Evolutionary conservation across 305 asterid genomes (phyloP), one percentile per base, ranked within the genome.

Genomic region (Fraxinus velutina): DNA sequence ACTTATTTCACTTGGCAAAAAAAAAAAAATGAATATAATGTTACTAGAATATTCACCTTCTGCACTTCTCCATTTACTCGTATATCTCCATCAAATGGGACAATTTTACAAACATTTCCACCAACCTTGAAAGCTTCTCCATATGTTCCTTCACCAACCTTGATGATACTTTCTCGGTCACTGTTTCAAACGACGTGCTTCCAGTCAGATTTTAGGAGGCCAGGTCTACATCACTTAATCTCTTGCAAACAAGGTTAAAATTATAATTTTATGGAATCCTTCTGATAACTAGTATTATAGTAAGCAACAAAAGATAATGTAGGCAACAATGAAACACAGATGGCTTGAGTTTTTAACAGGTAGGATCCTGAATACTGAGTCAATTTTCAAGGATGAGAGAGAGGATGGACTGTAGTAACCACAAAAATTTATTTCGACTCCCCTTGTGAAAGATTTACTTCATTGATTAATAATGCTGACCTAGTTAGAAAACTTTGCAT

Each of bases 101-200:
- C 99, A 84, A 96, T 93, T 86, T 96, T 96, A 85, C 96, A 93
- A 29, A 96, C 99, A 75, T 84, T 83, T 73, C 87, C 85, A 0
- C 97, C 97, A 76, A 91, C 94, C 88, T 88, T 96, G 86, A 90
- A 96, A 75, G 98, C 99, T 92, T 96, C 99, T 64, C 99, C 99
- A 77, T 73, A 96, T 50, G 99, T 96, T 55, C 98, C 98, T 91
- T 96, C 97, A 57, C 99, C 99, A 22, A 96, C 90, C 88, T 96
- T 96, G 37, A 85, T 78, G 72, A 96, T 87, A 81, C 82, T 83
- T 83, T 85, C 89, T 42, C 77, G 73, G 82, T 89, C 92, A 88
- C 99, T 96, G 90, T 44, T 85, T 68, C 75, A 81, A 73, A 83
- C 64, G 82, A 80, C 71, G 68, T 74, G 74, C 75, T 78, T 78